phyloP scores from a whole-genome alignment of 306 rosid genomes.

The Lathyrus sativus region DNA sequence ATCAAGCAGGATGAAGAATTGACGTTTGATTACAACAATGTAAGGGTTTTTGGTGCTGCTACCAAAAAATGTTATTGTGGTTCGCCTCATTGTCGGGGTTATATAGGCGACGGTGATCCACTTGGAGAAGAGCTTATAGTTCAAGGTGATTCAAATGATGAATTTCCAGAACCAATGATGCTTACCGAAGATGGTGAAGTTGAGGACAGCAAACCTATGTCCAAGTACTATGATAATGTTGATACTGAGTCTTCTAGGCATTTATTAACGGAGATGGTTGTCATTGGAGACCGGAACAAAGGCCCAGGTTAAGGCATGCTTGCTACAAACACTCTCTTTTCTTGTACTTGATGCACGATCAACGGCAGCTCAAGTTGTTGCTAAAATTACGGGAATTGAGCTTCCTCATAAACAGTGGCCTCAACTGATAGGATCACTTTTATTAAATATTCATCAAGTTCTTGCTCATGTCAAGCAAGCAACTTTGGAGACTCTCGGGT shows the following conservation, averaged over 20 bases:
- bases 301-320: conserved; percentile 68
- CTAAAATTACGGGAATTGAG: conserved; percentile 86
- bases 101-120: conserved; percentile 88
- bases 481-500: conserved; percentile 88
- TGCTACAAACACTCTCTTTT: conserved; percentile 76
- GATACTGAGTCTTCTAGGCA: conserved; percentile 40
- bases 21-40: conserved; percentile 98
- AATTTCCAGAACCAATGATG: conserved; percentile 82
- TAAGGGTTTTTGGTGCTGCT: conserved; percentile 99
- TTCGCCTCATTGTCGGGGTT: conserved; percentile 81
- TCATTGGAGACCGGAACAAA: conserved; percentile 63
- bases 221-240: conserved; percentile 38
- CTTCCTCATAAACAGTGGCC: conserved; percentile 92
- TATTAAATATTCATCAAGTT: conserved; percentile 75
- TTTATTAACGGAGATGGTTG: conserved; percentile 65
- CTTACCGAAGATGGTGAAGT: conserved; percentile 53
- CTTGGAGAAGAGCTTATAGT: conserved; percentile 64
- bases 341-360: conserved; percentile 70
- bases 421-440: conserved; percentile 75
- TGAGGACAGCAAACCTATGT: conserved; percentile 37
- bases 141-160: conserved; percentile 97
- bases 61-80: conserved; percentile 95
- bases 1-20: conserved; percentile 99
- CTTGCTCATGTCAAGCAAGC: conserved; percentile 82
- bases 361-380: conserved; percentile 86